phyloP scores from a whole-genome alignment of 2,329 filamentous ascomycete species.

The Colletotrichum plurivorum region DNA sequence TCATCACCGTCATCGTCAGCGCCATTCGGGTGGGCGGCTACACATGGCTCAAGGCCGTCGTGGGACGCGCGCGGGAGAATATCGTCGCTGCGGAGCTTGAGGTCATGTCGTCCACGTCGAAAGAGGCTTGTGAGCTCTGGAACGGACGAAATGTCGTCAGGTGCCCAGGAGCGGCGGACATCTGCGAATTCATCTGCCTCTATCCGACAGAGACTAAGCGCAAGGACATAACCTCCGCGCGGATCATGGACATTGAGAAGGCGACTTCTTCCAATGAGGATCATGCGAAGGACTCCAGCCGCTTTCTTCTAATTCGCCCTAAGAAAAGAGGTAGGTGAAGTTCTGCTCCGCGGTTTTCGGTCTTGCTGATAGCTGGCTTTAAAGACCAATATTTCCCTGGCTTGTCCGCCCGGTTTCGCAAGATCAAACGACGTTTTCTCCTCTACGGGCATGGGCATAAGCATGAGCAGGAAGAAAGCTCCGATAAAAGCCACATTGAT shows the following conservation, averaged over 20 bases:
- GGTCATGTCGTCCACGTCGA: slow-evolving; percentile 56
- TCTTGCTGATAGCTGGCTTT: no score
- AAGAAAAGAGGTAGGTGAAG: neutral
- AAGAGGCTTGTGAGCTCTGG: slow-evolving; percentile 56
- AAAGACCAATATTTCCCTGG: no score
- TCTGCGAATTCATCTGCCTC: neutral
- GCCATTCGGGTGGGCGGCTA: slow-evolving; percentile 51
- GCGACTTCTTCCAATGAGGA: no score
- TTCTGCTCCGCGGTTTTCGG: no score
- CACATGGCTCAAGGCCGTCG: slow-evolving; percentile 51
- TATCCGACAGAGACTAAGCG: neutral
- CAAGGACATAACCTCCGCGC: no score
- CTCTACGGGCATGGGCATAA: no score
- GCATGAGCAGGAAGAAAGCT: no score
- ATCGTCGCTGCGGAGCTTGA: slow-evolving; percentile 52
- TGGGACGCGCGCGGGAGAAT: slow-evolving; percentile 56
- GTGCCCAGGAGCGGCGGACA: neutral
- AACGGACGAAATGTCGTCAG: slow-evolving; percentile 33
- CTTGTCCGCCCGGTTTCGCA: no score
- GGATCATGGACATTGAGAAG: neutral
- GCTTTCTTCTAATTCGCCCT: no score
- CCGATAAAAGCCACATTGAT: no score
- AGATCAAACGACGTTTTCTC: no score
- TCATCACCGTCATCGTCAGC: slow-evolving; percentile 55
- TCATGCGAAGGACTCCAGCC: no score